phyloP scores from a whole-genome alignment of 2,329 filamentous ascomycete species.

The Penicillium aurantiogriseum region DNA sequence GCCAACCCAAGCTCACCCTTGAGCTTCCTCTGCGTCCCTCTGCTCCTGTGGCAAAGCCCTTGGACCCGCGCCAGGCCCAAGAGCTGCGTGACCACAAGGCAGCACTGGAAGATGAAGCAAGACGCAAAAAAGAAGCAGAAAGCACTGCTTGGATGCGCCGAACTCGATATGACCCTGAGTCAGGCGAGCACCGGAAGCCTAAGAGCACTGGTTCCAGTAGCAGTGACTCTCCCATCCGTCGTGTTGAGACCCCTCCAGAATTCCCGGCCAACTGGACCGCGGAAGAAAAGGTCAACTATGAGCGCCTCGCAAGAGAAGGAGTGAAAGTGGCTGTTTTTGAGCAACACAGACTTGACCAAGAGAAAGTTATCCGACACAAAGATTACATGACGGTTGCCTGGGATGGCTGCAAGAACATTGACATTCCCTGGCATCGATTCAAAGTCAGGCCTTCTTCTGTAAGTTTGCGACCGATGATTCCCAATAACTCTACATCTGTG shows the following conservation, averaged over 20 bases:
- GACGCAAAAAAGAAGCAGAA: neutral
- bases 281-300: conserved; percentile 1
- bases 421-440: conserved; percentile 10
- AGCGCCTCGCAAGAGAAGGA: neutral
- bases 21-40: neutral
- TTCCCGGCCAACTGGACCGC: neutral
- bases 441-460: neutral
- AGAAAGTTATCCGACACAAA: neutral
- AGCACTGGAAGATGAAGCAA: neutral
- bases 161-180: neutral
- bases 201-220: neutral
- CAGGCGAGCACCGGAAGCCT: neutral
- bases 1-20: neutral
- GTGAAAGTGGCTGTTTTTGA: conserved; percentile 1
- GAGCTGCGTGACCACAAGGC: conserved; percentile 3
- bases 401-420: conserved; percentile 9
- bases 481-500: neutral
- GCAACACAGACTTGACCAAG: neutral
- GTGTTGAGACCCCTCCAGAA: neutral
- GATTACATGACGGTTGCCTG: conserved; percentile 2
- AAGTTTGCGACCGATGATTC: neutral
- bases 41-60: neutral
- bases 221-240: conserved; percentile 4
- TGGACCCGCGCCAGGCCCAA: neutral
- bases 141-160: conserved; percentile 8